A percentile compares a stretch with the other conserved stretches of the same genome.
Evolutionary conservation across 352 stramenopile genomes (phyloP).

Genomic region (Phytophthora cajani): DNA sequence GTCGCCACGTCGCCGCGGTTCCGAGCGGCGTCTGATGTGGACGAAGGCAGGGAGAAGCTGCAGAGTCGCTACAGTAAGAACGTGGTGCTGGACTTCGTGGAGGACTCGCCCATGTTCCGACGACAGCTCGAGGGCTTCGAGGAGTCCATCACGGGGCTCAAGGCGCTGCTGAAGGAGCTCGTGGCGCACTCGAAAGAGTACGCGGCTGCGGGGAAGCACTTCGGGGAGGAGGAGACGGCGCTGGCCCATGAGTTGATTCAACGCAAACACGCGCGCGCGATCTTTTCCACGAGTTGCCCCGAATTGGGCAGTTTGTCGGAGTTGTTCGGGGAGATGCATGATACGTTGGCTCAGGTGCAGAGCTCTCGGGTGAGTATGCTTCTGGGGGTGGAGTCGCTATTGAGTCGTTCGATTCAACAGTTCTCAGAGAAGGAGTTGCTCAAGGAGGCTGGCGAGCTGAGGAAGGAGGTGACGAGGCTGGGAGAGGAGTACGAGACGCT

Average conservation of each 20-base stretch:
- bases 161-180: constrained; percentile 74
- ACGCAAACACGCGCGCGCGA: constrained; percentile 78
- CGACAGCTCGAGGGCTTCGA: constrained; percentile 83
- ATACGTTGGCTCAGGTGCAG: constrained; percentile 81
- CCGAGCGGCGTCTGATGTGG: constrained; percentile 13
- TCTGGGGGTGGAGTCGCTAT: constrained; percentile 77
- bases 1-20: constrained; percentile 14
- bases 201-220: constrained; percentile 62
- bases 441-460: constrained; percentile 72
- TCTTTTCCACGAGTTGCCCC: constrained; percentile 85
- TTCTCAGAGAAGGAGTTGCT: constrained; percentile 78
- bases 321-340: constrained; percentile 84
- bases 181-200: constrained; percentile 81
- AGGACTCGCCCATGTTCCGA: constrained; percentile 89
- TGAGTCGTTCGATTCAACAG: constrained; percentile 67
- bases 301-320: constrained; percentile 78
- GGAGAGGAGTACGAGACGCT: constrained; percentile 85
- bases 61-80: constrained; percentile 65
- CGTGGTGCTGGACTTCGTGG: constrained; percentile 85
- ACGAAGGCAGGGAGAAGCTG: constrained; percentile 21
- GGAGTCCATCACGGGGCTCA: constrained; percentile 71
- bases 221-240: constrained; percentile 73
- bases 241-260: constrained; percentile 78
- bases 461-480: constrained; percentile 69
- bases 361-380: constrained; percentile 87